Percentiles rank a stretch among this genome's conserved stretches.
Evolutionary conservation across 305 asterid genomes (phyloP).

Genomic region (Solanum hybrid): DNA sequence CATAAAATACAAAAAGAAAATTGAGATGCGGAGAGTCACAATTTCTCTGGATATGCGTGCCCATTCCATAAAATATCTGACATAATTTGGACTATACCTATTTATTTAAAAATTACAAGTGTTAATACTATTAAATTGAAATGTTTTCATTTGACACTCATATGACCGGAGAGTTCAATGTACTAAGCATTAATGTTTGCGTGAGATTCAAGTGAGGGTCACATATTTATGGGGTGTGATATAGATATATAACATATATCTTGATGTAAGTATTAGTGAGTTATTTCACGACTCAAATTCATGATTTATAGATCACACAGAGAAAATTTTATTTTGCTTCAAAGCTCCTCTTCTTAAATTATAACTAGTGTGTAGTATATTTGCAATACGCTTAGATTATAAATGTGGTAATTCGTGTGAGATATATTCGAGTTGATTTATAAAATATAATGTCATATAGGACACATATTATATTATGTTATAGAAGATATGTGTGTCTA

Average conservation of each 20-base stretch:
- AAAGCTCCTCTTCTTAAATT: neutral
- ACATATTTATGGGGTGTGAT: neutral
- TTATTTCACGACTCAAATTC: fast-evolving
- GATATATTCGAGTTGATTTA: neutral
- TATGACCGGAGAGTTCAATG: fast-evolving
- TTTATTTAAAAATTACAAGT: neutral
- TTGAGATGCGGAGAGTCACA: neutral
- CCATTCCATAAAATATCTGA: neutral
- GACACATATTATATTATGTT: neutral
- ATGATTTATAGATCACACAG: neutral
- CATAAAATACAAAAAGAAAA: neutral
- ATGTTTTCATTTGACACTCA: neutral
- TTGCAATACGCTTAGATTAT: neutral
- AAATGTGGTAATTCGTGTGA: neutral
- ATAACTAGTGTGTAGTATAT: neutral
- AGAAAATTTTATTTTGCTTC: too few species aligned
- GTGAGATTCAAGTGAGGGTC: neutral
- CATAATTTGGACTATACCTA: neutral
- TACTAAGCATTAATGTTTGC: neutral
- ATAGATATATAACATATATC: too few species aligned
- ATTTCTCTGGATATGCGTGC: neutral
- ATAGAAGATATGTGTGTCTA: too few species aligned
- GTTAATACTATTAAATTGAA: neutral
- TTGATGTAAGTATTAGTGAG: neutral
- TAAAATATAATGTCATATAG: neutral